These are phyloP conservation scores for Trichophyton benhamiae DNA, from an alignment of 2,329 filamentous ascomycete species.

Conservation along the genomic window DNA sequence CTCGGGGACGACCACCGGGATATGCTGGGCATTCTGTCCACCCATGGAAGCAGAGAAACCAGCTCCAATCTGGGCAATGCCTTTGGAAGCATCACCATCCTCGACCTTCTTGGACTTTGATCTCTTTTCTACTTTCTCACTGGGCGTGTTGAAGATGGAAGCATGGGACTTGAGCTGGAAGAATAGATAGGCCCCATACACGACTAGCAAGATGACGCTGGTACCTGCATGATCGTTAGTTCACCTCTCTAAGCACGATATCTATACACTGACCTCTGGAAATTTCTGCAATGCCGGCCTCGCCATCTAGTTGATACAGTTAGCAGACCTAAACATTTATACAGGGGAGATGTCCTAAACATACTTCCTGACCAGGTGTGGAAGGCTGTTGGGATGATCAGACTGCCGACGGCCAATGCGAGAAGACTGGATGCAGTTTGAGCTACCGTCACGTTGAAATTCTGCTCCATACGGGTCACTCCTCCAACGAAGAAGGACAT, in stretches of 20 bases:
- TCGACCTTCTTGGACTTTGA: conserved; percentile 29
- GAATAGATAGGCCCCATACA: conserved; percentile 72
- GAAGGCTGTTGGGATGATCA: conserved; percentile 26
- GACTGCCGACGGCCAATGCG: conserved; percentile 62
- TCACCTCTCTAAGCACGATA: conserved; percentile 44
- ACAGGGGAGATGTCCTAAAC: not conserved
- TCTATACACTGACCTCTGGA: not conserved
- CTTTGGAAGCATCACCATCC: conserved; percentile 38
- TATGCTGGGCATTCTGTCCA: conserved; percentile 39
- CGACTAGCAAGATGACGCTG: conserved; percentile 57
- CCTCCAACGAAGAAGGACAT: conserved; percentile 90
- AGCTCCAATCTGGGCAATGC: conserved; percentile 42
- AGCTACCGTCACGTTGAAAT: conserved; percentile 84
- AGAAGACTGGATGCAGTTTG: conserved; percentile 77
- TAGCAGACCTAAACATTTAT: conserved; percentile 24
- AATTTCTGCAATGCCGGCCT: not conserved
- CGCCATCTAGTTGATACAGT: conserved; percentile 57
- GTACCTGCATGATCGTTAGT: not conserved
- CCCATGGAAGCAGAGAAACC: conserved; percentile 39
- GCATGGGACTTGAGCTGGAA: conserved; percentile 86
- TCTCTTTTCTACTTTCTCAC: conserved; percentile 59
- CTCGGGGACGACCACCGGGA: conserved; percentile 43
- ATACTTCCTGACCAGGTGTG: conserved; percentile 1
- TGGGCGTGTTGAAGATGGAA: conserved; percentile 65
- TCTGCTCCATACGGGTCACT: conserved; percentile 69